Conservation (phyloP, 768 basidiomycete species). For the Clathrus columnatus region DNA sequence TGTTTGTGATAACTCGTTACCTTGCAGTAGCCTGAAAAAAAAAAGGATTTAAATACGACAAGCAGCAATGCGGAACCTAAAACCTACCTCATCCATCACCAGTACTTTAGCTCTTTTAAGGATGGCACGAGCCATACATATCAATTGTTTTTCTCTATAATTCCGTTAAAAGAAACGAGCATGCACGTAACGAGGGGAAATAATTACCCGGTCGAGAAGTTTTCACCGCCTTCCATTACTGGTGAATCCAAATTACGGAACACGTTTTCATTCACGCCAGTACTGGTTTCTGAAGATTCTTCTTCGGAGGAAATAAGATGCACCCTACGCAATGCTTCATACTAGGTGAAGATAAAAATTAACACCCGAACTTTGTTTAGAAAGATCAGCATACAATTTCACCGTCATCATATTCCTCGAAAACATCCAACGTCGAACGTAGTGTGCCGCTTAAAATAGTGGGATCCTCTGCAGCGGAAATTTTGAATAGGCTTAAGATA, state of each 20-base stretch:
- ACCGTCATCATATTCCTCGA: slow-evolving; percentile 74
- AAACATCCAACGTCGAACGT: slow-evolving; percentile 76
- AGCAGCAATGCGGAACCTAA: background rate
- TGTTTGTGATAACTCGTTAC: slow-evolving; percentile 22
- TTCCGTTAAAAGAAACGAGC: slow-evolving; percentile 7
- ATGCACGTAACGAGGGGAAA: slow-evolving; percentile 4
- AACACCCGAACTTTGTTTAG: slow-evolving; percentile 1
- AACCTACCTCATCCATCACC: slow-evolving; percentile 74
- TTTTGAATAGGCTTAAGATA: background rate
- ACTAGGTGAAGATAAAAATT: slow-evolving; percentile 33
- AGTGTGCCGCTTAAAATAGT: slow-evolving; percentile 78
- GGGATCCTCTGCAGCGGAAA: slow-evolving; percentile 60
- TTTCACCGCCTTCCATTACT: slow-evolving; percentile 81
- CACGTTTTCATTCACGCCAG: slow-evolving; percentile 58
- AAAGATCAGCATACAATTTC: slow-evolving; percentile 52
- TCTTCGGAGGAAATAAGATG: slow-evolving; percentile 59
- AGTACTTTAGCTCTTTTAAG: slow-evolving; percentile 68
- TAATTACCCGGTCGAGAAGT: slow-evolving; percentile 74
- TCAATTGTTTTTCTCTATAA: slow-evolving; percentile 66
- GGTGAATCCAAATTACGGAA: slow-evolving; percentile 67
- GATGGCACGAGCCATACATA: slow-evolving; percentile 85
- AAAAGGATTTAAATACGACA: background rate
- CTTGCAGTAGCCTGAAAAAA: slow-evolving; percentile 55
- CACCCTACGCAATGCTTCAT: slow-evolving; percentile 74
- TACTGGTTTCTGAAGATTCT: slow-evolving; percentile 37